A percentile compares a stretch with the other conserved stretches of the same genome.
Evolutionary conservation across 306 rosid species (phyloP).

Genomic region (Vigna radiata): DNA sequence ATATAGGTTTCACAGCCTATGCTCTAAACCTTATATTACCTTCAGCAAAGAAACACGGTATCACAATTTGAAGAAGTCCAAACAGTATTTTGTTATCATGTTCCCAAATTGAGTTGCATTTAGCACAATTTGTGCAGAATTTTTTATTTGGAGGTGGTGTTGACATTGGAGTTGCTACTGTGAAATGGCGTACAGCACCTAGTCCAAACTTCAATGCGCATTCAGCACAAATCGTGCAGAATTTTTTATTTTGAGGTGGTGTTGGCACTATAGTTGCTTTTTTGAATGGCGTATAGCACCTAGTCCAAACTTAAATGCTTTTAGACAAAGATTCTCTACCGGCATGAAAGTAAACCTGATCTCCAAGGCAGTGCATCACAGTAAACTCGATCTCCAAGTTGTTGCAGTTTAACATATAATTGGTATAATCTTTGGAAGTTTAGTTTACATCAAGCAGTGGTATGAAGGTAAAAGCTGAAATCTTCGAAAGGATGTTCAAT

Average conservation of each 20-base stretch:
- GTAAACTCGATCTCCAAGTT: conserved; percentile 12
- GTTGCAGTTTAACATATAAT: conserved; percentile 1
- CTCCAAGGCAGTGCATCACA: neutral
- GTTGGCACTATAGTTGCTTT: conserved; percentile 18
- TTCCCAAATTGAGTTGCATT: conserved; percentile 19
- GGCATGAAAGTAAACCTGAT: neutral
- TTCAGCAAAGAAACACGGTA: conserved; percentile 1
- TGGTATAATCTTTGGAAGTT: conserved; percentile 1
- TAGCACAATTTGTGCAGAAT: conserved; percentile 11
- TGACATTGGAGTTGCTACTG: conserved; percentile 20
- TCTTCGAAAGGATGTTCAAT: conserved; percentile 22
- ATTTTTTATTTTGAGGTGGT: conserved; percentile 4
- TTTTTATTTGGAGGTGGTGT: conserved; percentile 13
- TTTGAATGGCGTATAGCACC: conserved; percentile 2
- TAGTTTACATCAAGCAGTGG: conserved; percentile 9
- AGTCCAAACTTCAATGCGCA: conserved; percentile 22
- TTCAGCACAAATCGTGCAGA: conserved; percentile 19
- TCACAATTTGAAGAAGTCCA: conserved; percentile 8
- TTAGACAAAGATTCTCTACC: conserved; percentile 17
- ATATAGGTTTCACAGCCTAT: neutral
- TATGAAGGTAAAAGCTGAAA: too few species aligned
- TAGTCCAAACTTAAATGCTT: conserved; percentile 31
- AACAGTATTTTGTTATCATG: conserved; percentile 16
- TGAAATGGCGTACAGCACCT: conserved; percentile 8
- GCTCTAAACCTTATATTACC: conserved; percentile 25